A percentile compares a stretch with the other conserved stretches of the same genome.
These are phyloP conservation scores for Ajuga chamaepitys DNA, from an alignment of 257 asterid species.

Conservation along the genomic window DNA sequence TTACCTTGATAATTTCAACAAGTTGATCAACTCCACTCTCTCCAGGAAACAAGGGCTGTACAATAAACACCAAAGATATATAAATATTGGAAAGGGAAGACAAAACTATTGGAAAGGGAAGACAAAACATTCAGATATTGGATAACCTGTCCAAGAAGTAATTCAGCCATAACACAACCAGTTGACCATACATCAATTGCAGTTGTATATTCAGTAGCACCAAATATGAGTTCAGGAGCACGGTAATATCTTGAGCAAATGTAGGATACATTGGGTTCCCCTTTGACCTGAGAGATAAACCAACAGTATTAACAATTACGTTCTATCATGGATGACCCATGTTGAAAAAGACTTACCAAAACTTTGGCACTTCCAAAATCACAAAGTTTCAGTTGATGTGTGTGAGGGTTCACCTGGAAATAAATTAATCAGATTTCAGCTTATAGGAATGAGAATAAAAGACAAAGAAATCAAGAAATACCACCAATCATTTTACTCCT, in stretches of 20 bases:
- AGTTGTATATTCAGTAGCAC: constrained; percentile 97
- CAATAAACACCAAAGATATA: constrained; percentile 16
- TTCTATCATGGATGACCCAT: constrained; percentile 5
- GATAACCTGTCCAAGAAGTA: constrained; percentile 88
- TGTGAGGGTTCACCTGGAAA: constrained; percentile 93
- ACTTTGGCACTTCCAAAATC: constrained; percentile 99
- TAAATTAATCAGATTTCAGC: constrained; percentile 20
- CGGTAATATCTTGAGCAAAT: constrained; percentile 97
- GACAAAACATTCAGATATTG: background rate
- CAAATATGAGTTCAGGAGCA: constrained; percentile 98
- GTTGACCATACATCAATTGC: constrained; percentile 97
- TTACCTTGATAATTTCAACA: constrained; percentile 93
- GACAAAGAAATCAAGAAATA: background rate
- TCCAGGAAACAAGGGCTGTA: constrained; percentile 95
- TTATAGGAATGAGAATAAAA: constrained; percentile 12
- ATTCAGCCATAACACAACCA: constrained; percentile 98
- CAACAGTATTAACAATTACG: constrained; percentile 24
- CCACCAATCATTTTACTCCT: background rate
- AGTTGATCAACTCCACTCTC: constrained; percentile 99
- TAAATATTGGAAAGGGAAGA: too few species aligned
- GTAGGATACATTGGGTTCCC: constrained; percentile 94
- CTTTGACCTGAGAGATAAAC: constrained; percentile 66
- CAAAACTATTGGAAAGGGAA: constrained; percentile 9
- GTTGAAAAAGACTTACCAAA: constrained; percentile 50
- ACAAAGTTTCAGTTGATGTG: constrained; percentile 90